Percentiles rank a stretch among this genome's conserved stretches.
phyloP scores from a whole-genome alignment of 257 asterid genomes.

The Solanum tarijense region DNA sequence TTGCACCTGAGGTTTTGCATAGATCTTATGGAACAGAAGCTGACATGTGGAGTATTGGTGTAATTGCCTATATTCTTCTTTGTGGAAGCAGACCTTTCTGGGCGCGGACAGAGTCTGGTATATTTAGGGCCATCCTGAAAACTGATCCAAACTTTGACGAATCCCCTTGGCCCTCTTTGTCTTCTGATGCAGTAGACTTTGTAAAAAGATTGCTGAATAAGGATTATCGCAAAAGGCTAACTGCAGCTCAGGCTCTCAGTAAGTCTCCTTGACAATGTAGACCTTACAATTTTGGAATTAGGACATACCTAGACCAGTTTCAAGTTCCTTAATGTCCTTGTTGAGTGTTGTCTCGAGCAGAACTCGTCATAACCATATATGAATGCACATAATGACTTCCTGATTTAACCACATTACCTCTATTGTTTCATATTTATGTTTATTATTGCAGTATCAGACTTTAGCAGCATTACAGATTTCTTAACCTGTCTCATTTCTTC shows the following conservation, averaged over 20 bases:
- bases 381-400: not conserved
- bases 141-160: conserved; percentile 71
- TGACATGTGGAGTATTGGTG: conserved; percentile 97
- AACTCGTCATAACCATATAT: not conserved
- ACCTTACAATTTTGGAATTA: not conserved
- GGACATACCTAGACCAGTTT: not conserved
- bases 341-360: not conserved
- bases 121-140: conserved; percentile 56
- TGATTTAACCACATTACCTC: not conserved
- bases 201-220: conserved; percentile 77
- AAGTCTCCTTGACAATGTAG: conserved; percentile 11
- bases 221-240: conserved; percentile 80
- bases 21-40: conserved; percentile 92
- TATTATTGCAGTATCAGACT: not conserved
- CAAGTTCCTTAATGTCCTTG: not conserved
- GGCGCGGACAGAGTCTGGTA: conserved; percentile 76
- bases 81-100: conserved; percentile 85
- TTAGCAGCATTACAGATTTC: not conserved
- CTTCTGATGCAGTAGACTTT: conserved; percentile 74
- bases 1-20: conserved; percentile 75
- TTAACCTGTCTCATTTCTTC: not conserved
- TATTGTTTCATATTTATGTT: not conserved
- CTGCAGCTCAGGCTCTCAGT: conserved; percentile 89
- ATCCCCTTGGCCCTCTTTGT: conserved; percentile 79
- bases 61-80: conserved; percentile 78